Evolutionary conservation across 441 rosid species (phyloP).

Genomic region (Euphorbia schlechtendalii): DNA sequence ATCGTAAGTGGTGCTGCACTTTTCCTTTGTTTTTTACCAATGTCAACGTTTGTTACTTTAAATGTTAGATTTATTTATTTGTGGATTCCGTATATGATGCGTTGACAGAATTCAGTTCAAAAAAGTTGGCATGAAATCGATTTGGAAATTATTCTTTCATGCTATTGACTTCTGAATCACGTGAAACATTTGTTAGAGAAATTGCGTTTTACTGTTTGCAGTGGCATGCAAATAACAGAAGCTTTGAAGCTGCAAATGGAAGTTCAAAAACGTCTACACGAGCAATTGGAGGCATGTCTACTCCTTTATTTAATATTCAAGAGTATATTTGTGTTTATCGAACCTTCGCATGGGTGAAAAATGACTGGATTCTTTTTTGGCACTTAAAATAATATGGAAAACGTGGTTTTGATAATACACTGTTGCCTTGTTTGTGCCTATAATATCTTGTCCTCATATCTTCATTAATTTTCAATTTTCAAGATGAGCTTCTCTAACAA

Average conservation of each 20-base stretch:
- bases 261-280: conserved; percentile 89
- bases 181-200: conserved; percentile 1
- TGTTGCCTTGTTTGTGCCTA: not conserved
- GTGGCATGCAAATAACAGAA: conserved; percentile 96
- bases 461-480: not conserved
- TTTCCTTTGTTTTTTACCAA: conserved; percentile 9
- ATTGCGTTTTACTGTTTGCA: conserved; percentile 30
- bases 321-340: not conserved
- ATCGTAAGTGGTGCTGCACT: conserved; percentile 55
- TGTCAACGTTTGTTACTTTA: conserved; percentile 6
- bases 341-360: conserved; percentile 3
- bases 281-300: conserved; percentile 85
- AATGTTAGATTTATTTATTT: not conserved
- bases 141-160: not conserved
- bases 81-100: not conserved
- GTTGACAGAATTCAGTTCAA: not conserved
- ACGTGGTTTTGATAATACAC: not conserved
- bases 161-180: conserved; percentile 13
- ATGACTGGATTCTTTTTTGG: not conserved
- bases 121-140: not conserved
- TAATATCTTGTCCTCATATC: not conserved
- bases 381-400: not conserved
- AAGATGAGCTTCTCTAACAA: not conserved
- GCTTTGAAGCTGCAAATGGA: conserved; percentile 98
- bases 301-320: conserved; percentile 19